Evolutionary conservation across 768 basidiomycete genomes (phyloP).

Genomic region (Tylopilus vinaceipallidus): DNA sequence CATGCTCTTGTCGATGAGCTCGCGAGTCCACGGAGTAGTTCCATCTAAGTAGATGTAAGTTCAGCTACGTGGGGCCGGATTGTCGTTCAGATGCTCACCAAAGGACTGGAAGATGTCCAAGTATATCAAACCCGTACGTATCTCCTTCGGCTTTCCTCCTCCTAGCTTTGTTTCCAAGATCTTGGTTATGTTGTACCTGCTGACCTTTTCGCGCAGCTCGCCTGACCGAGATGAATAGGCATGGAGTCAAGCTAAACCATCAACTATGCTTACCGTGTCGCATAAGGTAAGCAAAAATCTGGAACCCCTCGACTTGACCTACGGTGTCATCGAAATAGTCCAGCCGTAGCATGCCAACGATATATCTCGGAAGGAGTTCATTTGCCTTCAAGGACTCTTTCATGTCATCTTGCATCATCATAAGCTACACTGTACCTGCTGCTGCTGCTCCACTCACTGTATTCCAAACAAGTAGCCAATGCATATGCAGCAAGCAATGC

Average conservation of each 20-base stretch:
- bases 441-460: constrained; percentile 5
- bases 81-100: constrained; percentile 6
- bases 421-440: not conserved
- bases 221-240: constrained; percentile 6
- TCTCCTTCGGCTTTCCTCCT: constrained; percentile 14
- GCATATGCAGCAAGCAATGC: constrained; percentile 25
- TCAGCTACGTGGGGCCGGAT: constrained; percentile 1
- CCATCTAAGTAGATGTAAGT: constrained; percentile 3
- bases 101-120: constrained; percentile 24
- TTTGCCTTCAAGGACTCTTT: constrained; percentile 2
- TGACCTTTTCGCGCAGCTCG: constrained; percentile 15
- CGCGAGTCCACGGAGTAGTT: constrained; percentile 14
- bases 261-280: constrained; percentile 11
- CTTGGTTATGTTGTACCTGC: constrained; percentile 14
- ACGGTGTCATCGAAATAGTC: constrained; percentile 28
- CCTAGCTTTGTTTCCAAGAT: constrained; percentile 18
- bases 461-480: constrained; percentile 13
- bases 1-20: constrained; percentile 15
- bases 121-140: constrained; percentile 20
- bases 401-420: constrained; percentile 10
- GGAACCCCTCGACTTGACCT: constrained; percentile 24
- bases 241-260: not conserved
- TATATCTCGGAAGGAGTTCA: constrained; percentile 12
- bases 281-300: constrained; percentile 23
- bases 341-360: constrained; percentile 21